These are phyloP conservation scores for Castanea crenata DNA, from an alignment of 306 rosid species.

Conservation along the genomic window DNA sequence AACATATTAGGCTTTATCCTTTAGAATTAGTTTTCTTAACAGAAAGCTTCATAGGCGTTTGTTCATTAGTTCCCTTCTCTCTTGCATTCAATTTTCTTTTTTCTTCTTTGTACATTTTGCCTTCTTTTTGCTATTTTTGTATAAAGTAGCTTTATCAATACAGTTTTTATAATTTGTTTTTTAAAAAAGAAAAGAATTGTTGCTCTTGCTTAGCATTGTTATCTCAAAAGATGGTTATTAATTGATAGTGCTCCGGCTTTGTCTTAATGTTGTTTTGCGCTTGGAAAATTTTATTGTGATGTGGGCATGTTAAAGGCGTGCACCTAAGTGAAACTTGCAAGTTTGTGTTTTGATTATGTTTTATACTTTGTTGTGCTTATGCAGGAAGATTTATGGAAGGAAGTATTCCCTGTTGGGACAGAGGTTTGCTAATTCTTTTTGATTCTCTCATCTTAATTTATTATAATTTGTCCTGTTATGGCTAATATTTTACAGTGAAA, in stretches of 20 bases:
- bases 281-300: neutral
- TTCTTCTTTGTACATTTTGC: too few relatives aligned
- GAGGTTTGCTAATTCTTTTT: constrained; percentile 35
- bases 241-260: neutral
- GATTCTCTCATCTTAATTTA: neutral
- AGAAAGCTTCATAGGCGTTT: too few relatives aligned
- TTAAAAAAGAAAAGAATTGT: neutral
- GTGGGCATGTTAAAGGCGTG: neutral
- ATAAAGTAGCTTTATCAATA: too few relatives aligned
- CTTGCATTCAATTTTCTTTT: too few relatives aligned
- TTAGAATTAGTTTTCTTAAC: too few relatives aligned
- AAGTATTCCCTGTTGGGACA: constrained; percentile 50
- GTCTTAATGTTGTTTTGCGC: neutral
- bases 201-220: neutral
- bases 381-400: constrained; percentile 53
- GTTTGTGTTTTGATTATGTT: constrained; percentile 13
- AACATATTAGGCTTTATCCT: too few relatives aligned
- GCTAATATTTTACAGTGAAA: neutral
- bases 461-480: neutral
- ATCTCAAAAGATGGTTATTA: neutral
- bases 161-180: too few relatives aligned
- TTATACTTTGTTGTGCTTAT: constrained; percentile 8
- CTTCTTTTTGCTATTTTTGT: too few relatives aligned
- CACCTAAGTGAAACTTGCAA: neutral
- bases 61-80: too few relatives aligned